Evolutionary conservation across 371 early-diverging fungal species (phyloP).

Genomic region (Neoconidiobolus thromboides): DNA sequence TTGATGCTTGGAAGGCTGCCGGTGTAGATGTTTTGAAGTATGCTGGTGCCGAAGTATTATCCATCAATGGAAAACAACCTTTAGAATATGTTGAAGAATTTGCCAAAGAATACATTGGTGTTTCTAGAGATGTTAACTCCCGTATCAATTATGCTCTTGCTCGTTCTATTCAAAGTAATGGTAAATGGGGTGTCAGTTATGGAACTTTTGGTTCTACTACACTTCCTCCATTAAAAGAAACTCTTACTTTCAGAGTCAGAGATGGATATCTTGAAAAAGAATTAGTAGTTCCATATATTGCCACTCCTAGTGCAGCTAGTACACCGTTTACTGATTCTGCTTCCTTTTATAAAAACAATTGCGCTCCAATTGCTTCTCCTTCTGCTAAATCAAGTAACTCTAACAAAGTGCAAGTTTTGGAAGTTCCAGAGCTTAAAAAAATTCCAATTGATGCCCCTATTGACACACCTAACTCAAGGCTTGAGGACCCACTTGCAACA

Average conservation of each 20-base stretch:
- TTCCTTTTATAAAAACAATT: background rate
- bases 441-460: background rate
- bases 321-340: background rate
- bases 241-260: background rate
- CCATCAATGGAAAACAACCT: background rate
- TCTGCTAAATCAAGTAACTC: background rate
- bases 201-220: background rate
- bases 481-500: background rate
- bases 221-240: background rate
- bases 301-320: background rate
- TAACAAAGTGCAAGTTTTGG: background rate
- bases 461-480: background rate
- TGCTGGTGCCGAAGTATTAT: background rate
- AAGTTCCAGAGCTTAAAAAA: background rate
- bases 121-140: background rate
- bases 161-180: background rate
- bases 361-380: background rate
- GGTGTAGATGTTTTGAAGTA: background rate
- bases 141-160: background rate
- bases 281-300: background rate
- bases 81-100: background rate
- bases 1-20: background rate
- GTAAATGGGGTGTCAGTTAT: background rate
- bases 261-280: background rate
- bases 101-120: background rate